Evolutionary conservation across 2,329 filamentous ascomycete species (phyloP), one percentile per base, ranked within the genome.

Genomic region (Colletotrichum lentis): DNA sequence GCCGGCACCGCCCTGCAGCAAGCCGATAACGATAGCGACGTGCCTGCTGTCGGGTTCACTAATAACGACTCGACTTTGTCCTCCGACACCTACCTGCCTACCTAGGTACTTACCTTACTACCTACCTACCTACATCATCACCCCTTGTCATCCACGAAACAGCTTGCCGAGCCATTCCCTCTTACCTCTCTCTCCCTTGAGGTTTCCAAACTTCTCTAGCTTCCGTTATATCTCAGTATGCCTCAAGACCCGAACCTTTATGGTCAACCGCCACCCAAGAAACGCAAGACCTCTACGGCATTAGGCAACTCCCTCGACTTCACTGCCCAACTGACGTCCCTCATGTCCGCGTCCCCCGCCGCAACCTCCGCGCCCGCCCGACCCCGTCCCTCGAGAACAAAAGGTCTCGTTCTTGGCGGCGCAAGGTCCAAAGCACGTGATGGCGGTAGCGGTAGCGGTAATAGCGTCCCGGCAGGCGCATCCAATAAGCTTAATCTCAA

Each of bases 261-360:
- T 79, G 93, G 93, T 75, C 86, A 90, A 60, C 86, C 88, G 62
- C 87, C 88, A 44, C 82, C 86, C 12, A 95, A 94, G 78, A 89
- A 89, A 73, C 84, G 87, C 72, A 86, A 86, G 75, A 90, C 88
- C 75, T 88, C 91, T 74, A 87, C 92, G 65, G 88, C 88, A 20
- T 87, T 94, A 20, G 90, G 88, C 20, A 89, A 88, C 58, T 90
- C 88, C 52, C 87, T 97, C 62, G 89, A 93, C 76, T 98, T 99
- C 81, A 89, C 91, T n/a, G 92, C 93, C 12, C 92, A 96, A 72
- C 88, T 98, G 70, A 91, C 91, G 73, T 92, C 90, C 53, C 88
- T 97, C 63, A 93, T 97, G 80, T 64, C 69, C 12, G 72, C 78
- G 5, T 81, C 84, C 41, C 77, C 84, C 27, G 71, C 80, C 24